Evolutionary conservation across 345 rosid species (phyloP).

Genomic region (Durio zibethinus): DNA sequence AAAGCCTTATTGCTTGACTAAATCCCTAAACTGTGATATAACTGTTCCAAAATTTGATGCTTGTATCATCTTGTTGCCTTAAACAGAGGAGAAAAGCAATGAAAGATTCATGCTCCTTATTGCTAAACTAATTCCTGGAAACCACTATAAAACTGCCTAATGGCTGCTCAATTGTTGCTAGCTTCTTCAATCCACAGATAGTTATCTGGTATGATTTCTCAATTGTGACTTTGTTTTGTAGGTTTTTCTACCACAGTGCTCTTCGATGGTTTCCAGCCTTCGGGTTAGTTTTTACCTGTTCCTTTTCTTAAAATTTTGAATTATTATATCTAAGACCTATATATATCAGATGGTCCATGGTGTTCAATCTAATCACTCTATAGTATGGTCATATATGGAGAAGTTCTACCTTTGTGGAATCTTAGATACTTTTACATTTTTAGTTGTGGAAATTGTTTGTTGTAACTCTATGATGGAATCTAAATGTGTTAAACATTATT

Average conservation of each 20-base stretch:
- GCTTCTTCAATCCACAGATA: background rate
- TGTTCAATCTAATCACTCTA: background rate
- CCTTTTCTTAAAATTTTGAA: background rate
- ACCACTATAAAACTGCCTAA: background rate
- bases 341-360: background rate
- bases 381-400: background rate
- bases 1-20: background rate
- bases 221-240: constrained; percentile 30
- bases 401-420: background rate
- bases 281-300: constrained; percentile 53
- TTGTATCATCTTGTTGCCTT: background rate
- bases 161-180: background rate
- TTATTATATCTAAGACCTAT: background rate
- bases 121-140: background rate
- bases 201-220: background rate
- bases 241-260: constrained; percentile 95
- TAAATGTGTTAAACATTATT: background rate
- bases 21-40: background rate
- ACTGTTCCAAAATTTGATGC: background rate
- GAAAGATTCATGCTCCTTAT: constrained; percentile 1
- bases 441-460: background rate
- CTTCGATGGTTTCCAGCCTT: constrained; percentile 77
- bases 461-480: background rate
- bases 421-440: background rate
- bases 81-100: background rate